A percentile compares a stretch with the other conserved stretches of the same genome.
These are phyloP conservation scores for Styphnolobium japonicum DNA, from an alignment of 306 rosid genomes.

Conservation along the genomic window DNA sequence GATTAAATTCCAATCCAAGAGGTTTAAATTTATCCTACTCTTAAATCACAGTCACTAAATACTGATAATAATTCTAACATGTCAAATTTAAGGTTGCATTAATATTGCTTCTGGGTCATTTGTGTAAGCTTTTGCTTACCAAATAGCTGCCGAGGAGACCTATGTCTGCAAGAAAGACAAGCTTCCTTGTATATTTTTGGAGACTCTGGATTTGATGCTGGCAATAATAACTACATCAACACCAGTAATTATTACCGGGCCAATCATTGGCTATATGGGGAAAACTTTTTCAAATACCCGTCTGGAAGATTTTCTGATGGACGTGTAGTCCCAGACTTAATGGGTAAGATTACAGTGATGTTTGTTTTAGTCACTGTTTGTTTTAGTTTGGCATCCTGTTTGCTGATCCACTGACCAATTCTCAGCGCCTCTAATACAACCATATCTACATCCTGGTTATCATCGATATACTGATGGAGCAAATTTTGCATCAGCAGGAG, in stretches of 20 bases:
- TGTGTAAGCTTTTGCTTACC: background rate
- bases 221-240: constrained; percentile 44
- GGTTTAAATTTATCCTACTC: too few relatives aligned
- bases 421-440: too few relatives aligned
- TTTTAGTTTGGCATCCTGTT: background rate
- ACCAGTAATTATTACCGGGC: background rate
- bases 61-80: too few relatives aligned
- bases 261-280: constrained; percentile 36
- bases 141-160: background rate
- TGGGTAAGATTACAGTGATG: background rate
- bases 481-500: too few relatives aligned
- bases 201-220: constrained; percentile 34
- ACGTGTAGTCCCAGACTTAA: constrained; percentile 36
- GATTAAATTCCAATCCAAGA: too few relatives aligned
- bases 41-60: too few relatives aligned
- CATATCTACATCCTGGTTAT: too few relatives aligned
- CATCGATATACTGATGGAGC: too few relatives aligned
- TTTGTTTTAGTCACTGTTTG: background rate
- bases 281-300: constrained; percentile 38
- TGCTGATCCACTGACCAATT: too few relatives aligned
- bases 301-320: constrained; percentile 42
- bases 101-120: background rate
- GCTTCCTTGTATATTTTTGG: constrained; percentile 40
- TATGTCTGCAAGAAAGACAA: background rate
- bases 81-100: background rate